These are phyloP conservation scores for Clitoria ternatea DNA, from an alignment of 306 rosid species.

Conservation along the genomic window DNA sequence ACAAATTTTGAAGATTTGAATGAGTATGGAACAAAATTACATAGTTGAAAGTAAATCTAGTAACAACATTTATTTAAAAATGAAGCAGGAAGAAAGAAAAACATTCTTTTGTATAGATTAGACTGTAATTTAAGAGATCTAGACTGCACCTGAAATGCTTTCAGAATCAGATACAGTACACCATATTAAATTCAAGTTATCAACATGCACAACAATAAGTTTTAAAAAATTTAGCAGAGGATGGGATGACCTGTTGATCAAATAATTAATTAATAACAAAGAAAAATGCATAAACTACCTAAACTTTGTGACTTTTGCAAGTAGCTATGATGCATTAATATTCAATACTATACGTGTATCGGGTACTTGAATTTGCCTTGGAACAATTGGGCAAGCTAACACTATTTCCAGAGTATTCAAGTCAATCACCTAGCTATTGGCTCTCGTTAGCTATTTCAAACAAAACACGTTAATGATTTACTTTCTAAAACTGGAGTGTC, in stretches of 20 bases:
- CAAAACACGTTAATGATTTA: too few species aligned
- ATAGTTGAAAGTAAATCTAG: background rate
- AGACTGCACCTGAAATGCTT: background rate
- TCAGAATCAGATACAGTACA: background rate
- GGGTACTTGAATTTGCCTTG: too few species aligned
- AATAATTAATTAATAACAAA: slow-evolving; percentile 3
- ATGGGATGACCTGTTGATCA: background rate
- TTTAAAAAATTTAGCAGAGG: slow-evolving; percentile 1
- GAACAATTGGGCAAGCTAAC: too few species aligned
- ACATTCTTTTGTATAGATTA: background rate
- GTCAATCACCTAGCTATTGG: too few species aligned
- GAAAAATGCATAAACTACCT: background rate
- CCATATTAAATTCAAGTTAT: background rate
- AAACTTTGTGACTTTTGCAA: background rate
- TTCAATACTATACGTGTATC: too few species aligned
- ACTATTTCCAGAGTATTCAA: too few species aligned
- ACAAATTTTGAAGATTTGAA: slow-evolving; percentile 25
- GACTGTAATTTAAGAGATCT: background rate
- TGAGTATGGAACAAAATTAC: slow-evolving; percentile 14
- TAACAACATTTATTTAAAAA: background rate
- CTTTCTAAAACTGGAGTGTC: too few species aligned
- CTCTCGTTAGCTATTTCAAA: too few species aligned
- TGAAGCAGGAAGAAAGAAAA: background rate
- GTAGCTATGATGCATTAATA: too few species aligned
- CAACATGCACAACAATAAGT: background rate